Evolutionary conservation across 768 basidiomycete genomes (phyloP).

Genomic region (Russula sp.): DNA sequence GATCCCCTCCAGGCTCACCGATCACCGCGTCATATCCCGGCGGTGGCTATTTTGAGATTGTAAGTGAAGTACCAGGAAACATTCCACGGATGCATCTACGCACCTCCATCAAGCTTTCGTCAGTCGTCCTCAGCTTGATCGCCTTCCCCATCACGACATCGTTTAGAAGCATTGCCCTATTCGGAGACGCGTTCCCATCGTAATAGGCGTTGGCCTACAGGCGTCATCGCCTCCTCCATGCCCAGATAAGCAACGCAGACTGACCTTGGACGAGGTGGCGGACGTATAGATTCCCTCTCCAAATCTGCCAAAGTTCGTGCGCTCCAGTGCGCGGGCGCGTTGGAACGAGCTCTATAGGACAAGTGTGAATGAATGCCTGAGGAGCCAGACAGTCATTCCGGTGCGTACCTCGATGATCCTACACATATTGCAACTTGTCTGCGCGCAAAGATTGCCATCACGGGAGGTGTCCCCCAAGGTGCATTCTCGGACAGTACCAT

Average conservation of each 20-base stretch:
- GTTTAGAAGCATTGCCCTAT: slow-evolving; percentile 32
- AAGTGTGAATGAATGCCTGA: background rate
- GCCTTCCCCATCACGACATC: slow-evolving; percentile 33
- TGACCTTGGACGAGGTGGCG: slow-evolving; percentile 34
- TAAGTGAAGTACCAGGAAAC: background rate
- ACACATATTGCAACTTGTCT: slow-evolving; percentile 30
- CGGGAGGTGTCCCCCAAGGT: slow-evolving; percentile 30
- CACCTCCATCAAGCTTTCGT: slow-evolving; percentile 31
- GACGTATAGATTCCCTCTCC: slow-evolving; percentile 34
- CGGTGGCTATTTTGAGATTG: slow-evolving; percentile 29
- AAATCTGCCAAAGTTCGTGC: slow-evolving; percentile 33
- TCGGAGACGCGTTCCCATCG: slow-evolving; percentile 21
- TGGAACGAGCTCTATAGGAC: slow-evolving; percentile 31
- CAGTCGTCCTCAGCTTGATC: slow-evolving; percentile 21
- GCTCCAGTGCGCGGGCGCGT: slow-evolving; percentile 19
- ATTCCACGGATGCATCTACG: background rate
- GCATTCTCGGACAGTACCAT: slow-evolving; percentile 34
- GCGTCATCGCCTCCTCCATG: background rate
- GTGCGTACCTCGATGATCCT: slow-evolving; percentile 30
- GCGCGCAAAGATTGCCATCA: slow-evolving; percentile 26
- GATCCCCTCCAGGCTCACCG: slow-evolving; percentile 33
- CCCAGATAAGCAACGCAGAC: background rate
- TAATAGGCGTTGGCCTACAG: slow-evolving; percentile 33
- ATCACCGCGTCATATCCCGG: slow-evolving; percentile 32
- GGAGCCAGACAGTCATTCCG: too few species aligned